Evolutionary conservation across 2,329 filamentous ascomycete genomes (phyloP).

Genomic region (Myriosclerotinia duriaeana): DNA sequence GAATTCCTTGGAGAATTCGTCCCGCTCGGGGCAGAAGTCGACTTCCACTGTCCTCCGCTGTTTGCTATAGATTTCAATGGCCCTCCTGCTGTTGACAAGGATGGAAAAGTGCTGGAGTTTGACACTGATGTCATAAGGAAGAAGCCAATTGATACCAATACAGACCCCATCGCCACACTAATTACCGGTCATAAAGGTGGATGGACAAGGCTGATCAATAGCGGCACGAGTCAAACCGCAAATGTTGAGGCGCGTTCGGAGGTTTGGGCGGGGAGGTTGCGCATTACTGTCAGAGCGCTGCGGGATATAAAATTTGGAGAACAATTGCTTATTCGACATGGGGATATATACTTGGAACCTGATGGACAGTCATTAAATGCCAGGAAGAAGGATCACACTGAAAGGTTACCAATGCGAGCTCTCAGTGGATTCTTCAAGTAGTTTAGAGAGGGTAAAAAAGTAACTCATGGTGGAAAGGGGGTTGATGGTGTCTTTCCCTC

Average conservation of each 20-base stretch:
- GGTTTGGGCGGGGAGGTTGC: constrained; percentile 20
- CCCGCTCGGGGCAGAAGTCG: constrained; percentile 11
- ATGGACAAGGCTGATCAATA: constrained; percentile 20
- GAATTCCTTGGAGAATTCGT: constrained; percentile 21
- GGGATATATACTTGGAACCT: constrained; percentile 3
- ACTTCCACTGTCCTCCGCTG: background rate
- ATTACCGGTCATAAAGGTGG: constrained; percentile 14
- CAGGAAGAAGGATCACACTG: background rate
- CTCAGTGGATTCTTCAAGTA: constrained; percentile 10
- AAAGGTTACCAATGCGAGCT: constrained; percentile 1
- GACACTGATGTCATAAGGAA: background rate
- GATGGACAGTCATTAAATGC: constrained; percentile 4
- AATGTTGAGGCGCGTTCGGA: constrained; percentile 15
- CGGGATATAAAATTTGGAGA: constrained; percentile 23
- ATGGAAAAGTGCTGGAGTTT: background rate
- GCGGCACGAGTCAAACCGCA: background rate
- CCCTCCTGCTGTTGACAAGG: constrained; percentile 8
- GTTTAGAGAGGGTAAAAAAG: background rate
- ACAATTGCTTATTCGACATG: constrained; percentile 8
- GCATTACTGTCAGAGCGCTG: constrained; percentile 9
- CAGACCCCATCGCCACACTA: constrained; percentile 18
- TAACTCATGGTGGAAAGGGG: background rate
- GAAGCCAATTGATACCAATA: background rate
- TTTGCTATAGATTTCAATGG: constrained; percentile 16
- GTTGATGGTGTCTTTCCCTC: background rate